Conservation (phyloP, 768 basidiomycete species). For the Aureoboletus auriporus region DNA sequence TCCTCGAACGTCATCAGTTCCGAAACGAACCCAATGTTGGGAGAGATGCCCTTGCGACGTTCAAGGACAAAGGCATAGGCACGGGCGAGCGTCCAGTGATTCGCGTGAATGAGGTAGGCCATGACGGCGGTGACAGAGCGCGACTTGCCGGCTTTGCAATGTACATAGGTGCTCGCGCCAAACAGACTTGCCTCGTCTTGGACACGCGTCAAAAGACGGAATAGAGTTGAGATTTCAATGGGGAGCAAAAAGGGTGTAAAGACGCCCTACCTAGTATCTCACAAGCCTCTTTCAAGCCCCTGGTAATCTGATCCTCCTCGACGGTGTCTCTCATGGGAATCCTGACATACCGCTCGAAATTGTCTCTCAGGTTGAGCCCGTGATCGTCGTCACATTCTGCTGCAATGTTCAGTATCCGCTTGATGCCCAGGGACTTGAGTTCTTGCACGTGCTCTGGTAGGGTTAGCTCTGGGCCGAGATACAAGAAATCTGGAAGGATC, state of each 20-base stretch:
- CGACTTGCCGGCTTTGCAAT: slow-evolving; percentile 95
- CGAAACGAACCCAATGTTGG: slow-evolving; percentile 96
- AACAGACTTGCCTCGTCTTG: slow-evolving; percentile 90
- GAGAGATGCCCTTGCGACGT: slow-evolving; percentile 89
- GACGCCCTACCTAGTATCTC: slow-evolving; percentile 71
- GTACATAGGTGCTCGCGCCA: slow-evolving; percentile 87
- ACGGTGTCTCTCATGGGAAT: slow-evolving; percentile 95
- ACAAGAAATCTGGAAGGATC: slow-evolving; percentile 88
- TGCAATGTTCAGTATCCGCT: slow-evolving; percentile 87
- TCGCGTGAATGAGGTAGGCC: slow-evolving; percentile 95
- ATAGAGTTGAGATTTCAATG: background rate
- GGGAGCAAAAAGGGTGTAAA: background rate
- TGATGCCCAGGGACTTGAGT: slow-evolving; percentile 72
- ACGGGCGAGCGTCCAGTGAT: slow-evolving; percentile 91
- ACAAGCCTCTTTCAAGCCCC: slow-evolving; percentile 81
- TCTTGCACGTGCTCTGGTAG: slow-evolving; percentile 69
- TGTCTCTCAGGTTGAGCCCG: slow-evolving; percentile 58
- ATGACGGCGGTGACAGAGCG: slow-evolving; percentile 95
- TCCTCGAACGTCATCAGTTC: slow-evolving; percentile 98
- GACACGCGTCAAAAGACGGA: background rate
- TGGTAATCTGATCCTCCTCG: slow-evolving; percentile 85
- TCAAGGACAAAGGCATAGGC: slow-evolving; percentile 93
- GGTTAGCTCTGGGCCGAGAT: slow-evolving; percentile 85
- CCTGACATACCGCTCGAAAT: slow-evolving; percentile 80
- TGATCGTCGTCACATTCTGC: slow-evolving; percentile 86